These are phyloP conservation scores for Candolleomyces aberdarensis DNA, from an alignment of 768 basidiomycete genomes.

Conservation along the genomic window DNA sequence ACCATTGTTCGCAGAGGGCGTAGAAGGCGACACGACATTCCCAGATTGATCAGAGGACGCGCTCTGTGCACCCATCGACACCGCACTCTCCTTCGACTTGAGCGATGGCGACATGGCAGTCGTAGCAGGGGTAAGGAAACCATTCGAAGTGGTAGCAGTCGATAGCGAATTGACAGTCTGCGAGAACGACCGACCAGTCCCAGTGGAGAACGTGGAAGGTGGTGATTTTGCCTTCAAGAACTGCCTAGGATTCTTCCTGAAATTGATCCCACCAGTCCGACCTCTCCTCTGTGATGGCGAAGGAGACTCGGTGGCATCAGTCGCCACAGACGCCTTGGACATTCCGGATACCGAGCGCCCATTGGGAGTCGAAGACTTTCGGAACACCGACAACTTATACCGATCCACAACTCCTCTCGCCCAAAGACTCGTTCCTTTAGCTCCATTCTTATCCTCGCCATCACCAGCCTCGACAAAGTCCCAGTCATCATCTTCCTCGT, in stretches of 20 bases:
- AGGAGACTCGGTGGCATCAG: constrained; percentile 41
- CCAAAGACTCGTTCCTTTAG: constrained; percentile 77
- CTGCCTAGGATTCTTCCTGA: constrained; percentile 69
- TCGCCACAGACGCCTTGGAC: constrained; percentile 51
- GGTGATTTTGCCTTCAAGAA: constrained; percentile 77
- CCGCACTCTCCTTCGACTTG: constrained; percentile 76
- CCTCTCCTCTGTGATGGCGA: constrained; percentile 63
- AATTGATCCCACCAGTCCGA: constrained; percentile 61
- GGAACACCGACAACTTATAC: constrained; percentile 82
- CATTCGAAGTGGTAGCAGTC: constrained; percentile 38
- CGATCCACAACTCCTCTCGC: constrained; percentile 90
- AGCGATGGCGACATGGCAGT: constrained; percentile 55
- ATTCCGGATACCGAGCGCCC: constrained; percentile 52
- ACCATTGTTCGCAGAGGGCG: constrained; percentile 29
- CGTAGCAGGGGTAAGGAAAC: constrained; percentile 56
- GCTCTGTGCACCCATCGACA: constrained; percentile 69
- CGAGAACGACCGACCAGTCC: constrained; percentile 37
- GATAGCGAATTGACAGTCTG: constrained; percentile 42
- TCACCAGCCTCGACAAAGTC: constrained; percentile 82
- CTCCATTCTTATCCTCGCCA: constrained; percentile 81
- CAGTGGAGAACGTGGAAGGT: constrained; percentile 40
- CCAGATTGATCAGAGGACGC: constrained; percentile 68
- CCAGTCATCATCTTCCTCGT: constrained; percentile 83
- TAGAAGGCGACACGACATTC: constrained; percentile 44
- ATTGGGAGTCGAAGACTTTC: constrained; percentile 68